Conservation (phyloP, 805 yeast species). For the Myxozyma neotropica region DNA sequence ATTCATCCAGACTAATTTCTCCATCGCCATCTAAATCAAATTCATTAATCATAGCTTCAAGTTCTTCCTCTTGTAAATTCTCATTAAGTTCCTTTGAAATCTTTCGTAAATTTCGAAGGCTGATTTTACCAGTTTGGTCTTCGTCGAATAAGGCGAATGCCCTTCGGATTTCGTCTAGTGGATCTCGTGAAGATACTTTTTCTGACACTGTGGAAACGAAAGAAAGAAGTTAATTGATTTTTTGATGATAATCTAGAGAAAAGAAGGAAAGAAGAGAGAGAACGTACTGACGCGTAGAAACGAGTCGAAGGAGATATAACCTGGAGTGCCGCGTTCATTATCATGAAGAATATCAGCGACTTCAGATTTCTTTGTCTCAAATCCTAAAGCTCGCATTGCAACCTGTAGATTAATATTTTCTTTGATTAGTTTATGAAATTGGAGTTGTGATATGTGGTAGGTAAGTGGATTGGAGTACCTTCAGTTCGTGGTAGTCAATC, state of each 20-base stretch:
- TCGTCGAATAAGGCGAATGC: conserved; percentile 90
- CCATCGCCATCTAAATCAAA: conserved; percentile 97
- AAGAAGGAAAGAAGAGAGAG: conserved; percentile 20
- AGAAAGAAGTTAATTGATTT: too few relatives aligned
- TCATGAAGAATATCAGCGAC: conserved; percentile 78
- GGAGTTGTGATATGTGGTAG: background rate
- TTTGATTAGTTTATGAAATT: background rate
- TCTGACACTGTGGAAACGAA: conserved; percentile 82
- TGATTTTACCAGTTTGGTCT: conserved; percentile 80
- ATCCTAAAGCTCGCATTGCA: conserved; percentile 92
- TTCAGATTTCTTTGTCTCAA: conserved; percentile 77
- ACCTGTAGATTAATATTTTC: conserved; percentile 50
- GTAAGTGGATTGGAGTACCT: too few relatives aligned
- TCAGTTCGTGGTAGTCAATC: conserved; percentile 88
- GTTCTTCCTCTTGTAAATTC: conserved; percentile 85
- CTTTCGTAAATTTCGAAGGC: conserved; percentile 76
- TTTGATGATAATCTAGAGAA: background rate
- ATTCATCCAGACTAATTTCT: conserved; percentile 87
- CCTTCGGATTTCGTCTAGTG: conserved; percentile 84
- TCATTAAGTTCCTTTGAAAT: conserved; percentile 94
- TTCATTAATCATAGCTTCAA: conserved; percentile 89
- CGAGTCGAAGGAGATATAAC: conserved; percentile 75
- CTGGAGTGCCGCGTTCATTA: conserved; percentile 74
- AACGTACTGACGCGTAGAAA: conserved; percentile 71
- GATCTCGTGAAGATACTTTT: conserved; percentile 84